Conservation (phyloP, 2,329 filamentous ascomycete genomes). For the Sclerotinia spermophila region DNA sequence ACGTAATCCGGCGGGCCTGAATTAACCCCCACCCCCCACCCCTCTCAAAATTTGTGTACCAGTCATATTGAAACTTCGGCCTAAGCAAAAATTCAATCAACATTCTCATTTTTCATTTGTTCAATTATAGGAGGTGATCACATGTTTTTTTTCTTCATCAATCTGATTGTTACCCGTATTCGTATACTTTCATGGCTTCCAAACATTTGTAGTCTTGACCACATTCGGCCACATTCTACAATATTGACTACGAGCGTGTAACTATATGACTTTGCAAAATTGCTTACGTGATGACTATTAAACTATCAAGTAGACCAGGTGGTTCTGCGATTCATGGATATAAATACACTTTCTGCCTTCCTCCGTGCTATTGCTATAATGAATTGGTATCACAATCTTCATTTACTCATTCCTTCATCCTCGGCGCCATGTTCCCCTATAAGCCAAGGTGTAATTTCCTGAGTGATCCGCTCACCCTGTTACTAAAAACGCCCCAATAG, state of each 20-base stretch:
- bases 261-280: not conserved
- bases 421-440: conserved; percentile 4
- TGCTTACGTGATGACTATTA: not conserved
- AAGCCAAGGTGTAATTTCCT: not conserved
- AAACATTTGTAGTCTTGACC: not conserved
- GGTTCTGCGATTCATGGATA: not conserved
- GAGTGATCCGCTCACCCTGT: conserved; percentile 3
- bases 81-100: not conserved
- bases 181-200: not conserved
- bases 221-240: not conserved
- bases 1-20: conserved; percentile 1
- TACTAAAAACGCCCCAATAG: not conserved
- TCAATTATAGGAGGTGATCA: not conserved
- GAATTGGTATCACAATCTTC: conserved; percentile 9
- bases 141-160: not conserved
- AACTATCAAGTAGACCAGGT: not conserved
- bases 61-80: not conserved
- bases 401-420: conserved; percentile 8
- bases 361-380: not conserved
- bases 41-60: not conserved
- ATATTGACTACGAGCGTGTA: not conserved
- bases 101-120: not conserved
- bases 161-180: not conserved
- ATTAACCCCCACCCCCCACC: not conserved
- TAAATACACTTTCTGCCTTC: conserved; percentile 9